A percentile compares a stretch with the other conserved stretches of the same genome.
These are phyloP conservation scores for Phtheirospermum japonicum DNA, from an alignment of 257 asterid genomes.

Conservation along the genomic window DNA sequence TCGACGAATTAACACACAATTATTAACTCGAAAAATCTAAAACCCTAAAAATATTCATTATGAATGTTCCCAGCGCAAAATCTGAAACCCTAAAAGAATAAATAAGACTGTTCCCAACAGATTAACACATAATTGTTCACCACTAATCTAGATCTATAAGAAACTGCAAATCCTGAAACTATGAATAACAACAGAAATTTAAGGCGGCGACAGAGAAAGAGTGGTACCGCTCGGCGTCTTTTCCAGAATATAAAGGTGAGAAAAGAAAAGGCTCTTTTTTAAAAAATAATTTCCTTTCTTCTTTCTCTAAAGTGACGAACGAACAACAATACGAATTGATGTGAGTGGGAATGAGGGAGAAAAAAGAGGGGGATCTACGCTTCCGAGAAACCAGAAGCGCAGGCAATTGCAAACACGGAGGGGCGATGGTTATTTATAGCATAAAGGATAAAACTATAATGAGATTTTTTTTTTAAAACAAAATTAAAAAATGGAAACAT, in stretches of 20 bases:
- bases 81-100: constrained; percentile 35
- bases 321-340: neutral
- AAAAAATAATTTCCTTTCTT: neutral
- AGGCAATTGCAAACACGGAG: constrained; percentile 6
- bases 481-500: too few relatives aligned
- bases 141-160: constrained; percentile 29
- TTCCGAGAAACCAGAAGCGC: constrained; percentile 46
- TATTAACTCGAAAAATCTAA: neutral
- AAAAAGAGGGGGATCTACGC: constrained; percentile 32
- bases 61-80: neutral
- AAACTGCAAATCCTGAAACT: constrained; percentile 18
- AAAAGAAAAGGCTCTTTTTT: constrained; percentile 10
- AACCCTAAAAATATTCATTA: neutral
- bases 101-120: neutral
- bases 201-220: constrained; percentile 21
- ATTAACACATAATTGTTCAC: constrained; percentile 12
- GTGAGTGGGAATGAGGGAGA: constrained; percentile 14
- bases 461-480: too few relatives aligned
- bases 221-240: constrained; percentile 28
- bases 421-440: constrained; percentile 27
- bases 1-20: neutral
- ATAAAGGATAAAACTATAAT: neutral
- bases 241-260: neutral
- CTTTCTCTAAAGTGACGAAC: neutral
- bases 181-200: constrained; percentile 1